A percentile compares a stretch with the other conserved stretches of the same genome.
Conservation (phyloP, 345 rosid species). For the Gossypium thurberi region DNA sequence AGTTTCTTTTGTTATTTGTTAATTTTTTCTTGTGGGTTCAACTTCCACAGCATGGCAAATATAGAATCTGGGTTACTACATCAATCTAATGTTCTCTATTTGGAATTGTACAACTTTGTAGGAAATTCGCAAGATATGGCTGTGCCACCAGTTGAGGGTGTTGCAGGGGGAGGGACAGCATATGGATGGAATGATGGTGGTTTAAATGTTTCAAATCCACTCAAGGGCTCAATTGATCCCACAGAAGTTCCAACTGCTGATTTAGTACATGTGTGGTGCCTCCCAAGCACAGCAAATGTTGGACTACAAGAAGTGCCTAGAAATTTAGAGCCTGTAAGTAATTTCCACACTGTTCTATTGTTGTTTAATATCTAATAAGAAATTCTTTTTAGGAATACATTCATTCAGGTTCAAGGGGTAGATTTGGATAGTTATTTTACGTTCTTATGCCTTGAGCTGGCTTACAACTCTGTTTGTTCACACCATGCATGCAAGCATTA, state of each 20-base stretch:
- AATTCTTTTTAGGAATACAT: not conserved
- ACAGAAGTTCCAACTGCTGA: slow-evolving; percentile 60
- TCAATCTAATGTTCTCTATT: not conserved
- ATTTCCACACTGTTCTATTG: not conserved
- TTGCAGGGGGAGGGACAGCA: slow-evolving; percentile 97
- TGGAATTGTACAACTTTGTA: slow-evolving; percentile 13
- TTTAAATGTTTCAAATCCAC: slow-evolving; percentile 24
- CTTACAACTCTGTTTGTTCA: not conserved
- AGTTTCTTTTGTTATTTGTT: not conserved
- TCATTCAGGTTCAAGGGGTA: not conserved
- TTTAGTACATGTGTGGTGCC: slow-evolving; percentile 77
- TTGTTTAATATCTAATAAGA: not conserved
- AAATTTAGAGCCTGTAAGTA: slow-evolving; percentile 68
- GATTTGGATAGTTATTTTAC: not conserved
- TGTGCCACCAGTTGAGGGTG: slow-evolving; percentile 90
- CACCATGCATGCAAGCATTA: not conserved
- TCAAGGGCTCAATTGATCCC: slow-evolving; percentile 54
- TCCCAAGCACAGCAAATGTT: slow-evolving; percentile 78
- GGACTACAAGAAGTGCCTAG: slow-evolving; percentile 84
- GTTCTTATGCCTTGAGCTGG: not conserved
- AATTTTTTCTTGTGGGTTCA: not conserved
- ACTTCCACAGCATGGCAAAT: not conserved
- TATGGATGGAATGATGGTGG: slow-evolving; percentile 84
- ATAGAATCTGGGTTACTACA: not conserved
- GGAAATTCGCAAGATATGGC: slow-evolving; percentile 35